These are phyloP conservation scores for Vitis riparia DNA, from an alignment of 164 flowering plant genomes.

Conservation along the genomic window DNA sequence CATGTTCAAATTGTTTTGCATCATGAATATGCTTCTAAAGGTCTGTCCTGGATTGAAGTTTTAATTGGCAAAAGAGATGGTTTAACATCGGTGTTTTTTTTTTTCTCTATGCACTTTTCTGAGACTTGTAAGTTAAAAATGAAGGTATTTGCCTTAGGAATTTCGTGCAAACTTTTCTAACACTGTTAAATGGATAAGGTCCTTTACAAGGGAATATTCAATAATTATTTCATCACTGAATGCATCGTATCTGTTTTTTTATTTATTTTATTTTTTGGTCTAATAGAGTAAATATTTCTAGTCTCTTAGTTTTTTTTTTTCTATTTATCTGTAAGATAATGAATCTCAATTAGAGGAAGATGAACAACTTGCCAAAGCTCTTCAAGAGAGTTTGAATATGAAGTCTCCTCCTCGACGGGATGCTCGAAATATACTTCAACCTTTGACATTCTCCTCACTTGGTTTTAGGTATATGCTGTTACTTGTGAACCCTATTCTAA, in stretches of 20 bases:
- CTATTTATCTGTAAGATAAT: neutral
- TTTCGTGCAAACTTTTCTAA: neutral
- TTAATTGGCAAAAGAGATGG: neutral
- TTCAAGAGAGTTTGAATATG: conserved; percentile 63
- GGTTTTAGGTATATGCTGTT: conserved; percentile 41
- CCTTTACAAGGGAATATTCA: neutral
- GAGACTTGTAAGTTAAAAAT: no score
- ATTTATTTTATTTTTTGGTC: no score
- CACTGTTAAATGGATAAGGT: neutral
- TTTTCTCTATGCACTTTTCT: no score
- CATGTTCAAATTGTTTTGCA: neutral
- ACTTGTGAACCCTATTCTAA: neutral
- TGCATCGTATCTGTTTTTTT: no score
- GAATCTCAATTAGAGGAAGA: conserved; percentile 59
- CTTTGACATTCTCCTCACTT: conserved; percentile 29
- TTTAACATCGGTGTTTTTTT: neutral
- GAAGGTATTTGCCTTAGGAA: neutral
- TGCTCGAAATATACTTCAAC: conserved; percentile 31
- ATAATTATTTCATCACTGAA: neutral
- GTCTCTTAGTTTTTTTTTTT: neutral
- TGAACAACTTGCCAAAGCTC: conserved; percentile 65
- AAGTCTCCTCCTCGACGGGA: conserved; percentile 53
- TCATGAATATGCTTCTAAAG: neutral
- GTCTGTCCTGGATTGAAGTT: neutral
- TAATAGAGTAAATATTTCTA: no score